Evolutionary conservation across 108 stramenopile genomes (phyloP).

Genomic region (Nitzschia sp.): DNA sequence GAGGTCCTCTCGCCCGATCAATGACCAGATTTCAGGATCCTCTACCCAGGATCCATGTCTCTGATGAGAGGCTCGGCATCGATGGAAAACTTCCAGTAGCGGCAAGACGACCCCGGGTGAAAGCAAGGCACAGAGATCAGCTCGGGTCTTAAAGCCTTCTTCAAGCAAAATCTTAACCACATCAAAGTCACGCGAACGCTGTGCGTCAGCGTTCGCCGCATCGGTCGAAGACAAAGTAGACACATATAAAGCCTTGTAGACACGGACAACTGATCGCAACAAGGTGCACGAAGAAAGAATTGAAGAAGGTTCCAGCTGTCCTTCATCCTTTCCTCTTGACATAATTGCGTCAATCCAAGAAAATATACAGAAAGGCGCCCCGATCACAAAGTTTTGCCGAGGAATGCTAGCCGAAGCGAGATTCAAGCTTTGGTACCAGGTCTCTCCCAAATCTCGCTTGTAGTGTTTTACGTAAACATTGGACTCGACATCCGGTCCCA

Average conservation of each 20-base stretch:
- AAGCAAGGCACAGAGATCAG: constrained; percentile 50
- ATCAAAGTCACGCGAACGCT: constrained; percentile 22
- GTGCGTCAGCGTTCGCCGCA: neutral
- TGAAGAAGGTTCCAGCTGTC: constrained; percentile 19
- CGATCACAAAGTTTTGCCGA: neutral
- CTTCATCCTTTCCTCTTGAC: neutral
- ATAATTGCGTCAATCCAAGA: constrained; percentile 45
- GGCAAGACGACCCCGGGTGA: constrained; percentile 68
- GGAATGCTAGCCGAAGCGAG: neutral
- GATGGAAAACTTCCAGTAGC: constrained; percentile 65
- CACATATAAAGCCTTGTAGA: constrained; percentile 37
- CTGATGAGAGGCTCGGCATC: constrained; percentile 41
- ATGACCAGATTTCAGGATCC: constrained; percentile 53
- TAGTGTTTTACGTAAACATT: constrained; percentile 49
- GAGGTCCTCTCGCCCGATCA: constrained; percentile 84
- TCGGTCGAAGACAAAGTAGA: neutral
- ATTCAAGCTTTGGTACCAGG: constrained; percentile 6
- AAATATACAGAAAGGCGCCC: constrained; percentile 40
- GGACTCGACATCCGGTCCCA: neutral
- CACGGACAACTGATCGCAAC: constrained; percentile 50
- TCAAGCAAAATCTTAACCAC: constrained; percentile 57
- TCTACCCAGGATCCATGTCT: neutral
- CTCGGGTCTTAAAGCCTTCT: constrained; percentile 64
- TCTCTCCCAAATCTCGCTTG: constrained; percentile 36
- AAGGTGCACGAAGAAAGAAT: constrained; percentile 54